These are phyloP conservation scores for Cercospora zeina DNA, from an alignment of 2,329 filamentous ascomycete species.

Conservation along the genomic window DNA sequence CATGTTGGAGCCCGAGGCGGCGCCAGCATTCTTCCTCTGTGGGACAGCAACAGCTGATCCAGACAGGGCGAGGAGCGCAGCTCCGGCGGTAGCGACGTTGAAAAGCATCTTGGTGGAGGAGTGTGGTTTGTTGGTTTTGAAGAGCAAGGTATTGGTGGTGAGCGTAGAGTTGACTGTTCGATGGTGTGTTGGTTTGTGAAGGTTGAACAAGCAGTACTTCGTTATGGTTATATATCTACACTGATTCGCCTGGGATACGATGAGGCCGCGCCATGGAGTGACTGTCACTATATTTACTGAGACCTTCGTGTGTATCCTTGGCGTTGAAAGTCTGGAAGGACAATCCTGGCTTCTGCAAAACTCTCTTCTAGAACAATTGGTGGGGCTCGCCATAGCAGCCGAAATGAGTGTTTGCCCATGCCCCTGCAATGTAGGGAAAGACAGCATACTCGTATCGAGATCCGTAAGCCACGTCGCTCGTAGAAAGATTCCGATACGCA, in stretches of 20 bases:
- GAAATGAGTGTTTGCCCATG: background rate
- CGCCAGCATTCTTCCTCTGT: constrained; percentile 11
- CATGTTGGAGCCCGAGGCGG: constrained; percentile 12
- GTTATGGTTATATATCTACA: background rate
- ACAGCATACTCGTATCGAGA: background rate
- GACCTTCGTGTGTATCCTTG: background rate
- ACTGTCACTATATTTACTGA: background rate
- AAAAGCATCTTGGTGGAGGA: constrained; percentile 13
- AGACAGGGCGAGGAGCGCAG: background rate
- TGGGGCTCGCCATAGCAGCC: background rate
- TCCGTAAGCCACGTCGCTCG: background rate
- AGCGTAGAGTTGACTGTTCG: background rate
- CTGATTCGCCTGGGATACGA: background rate
- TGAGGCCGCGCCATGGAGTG: background rate
- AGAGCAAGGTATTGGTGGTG: background rate
- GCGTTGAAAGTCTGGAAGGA: background rate
- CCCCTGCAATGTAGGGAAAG: background rate
- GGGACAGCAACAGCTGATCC: constrained; percentile 10
- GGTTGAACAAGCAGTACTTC: background rate
- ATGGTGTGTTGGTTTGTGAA: background rate
- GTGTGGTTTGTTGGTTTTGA: background rate
- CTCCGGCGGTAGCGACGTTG: constrained; percentile 6
- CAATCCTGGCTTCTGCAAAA: background rate
- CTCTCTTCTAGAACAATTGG: background rate
- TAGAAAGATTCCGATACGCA: too few species aligned